Base-by-base conservation (phyloP, 1,284 basidiomycete genomes). In the Acaromyces ingoldii region DNA sequence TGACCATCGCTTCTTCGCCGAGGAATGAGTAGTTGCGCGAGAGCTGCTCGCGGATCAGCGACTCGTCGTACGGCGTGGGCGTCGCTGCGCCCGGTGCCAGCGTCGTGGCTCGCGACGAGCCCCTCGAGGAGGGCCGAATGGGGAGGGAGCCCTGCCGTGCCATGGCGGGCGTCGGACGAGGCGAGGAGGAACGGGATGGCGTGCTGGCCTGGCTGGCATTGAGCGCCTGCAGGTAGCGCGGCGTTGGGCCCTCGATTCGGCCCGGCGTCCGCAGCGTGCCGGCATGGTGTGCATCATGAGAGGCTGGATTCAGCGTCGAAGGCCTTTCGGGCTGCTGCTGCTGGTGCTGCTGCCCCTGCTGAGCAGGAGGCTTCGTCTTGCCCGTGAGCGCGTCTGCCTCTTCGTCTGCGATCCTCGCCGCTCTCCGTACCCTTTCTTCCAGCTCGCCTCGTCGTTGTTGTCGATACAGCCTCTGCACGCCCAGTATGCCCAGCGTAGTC, bases 21-120 rank as follows among this genome's bases (percentile, higher is more conserved):
- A 98, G 86, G 78, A 98, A 96, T 19, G 87, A 85, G 74, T 95
- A 96, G 77, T 97, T 96, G 40, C 95, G 80, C 5, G 91, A 87
- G 33, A 98, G 82, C 77, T 96, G 86, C 70, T 76, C 77, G 33
- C 69, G 62, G 29, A 78, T 69, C 21, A 78, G 69, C 13, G 65
- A 62, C 51, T 78, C 76, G 46, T 76, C 74, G 52, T 65, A 67
- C 22, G 58, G 49, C 17, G 52, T 52, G 0, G 52, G 55, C 39
- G 51, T 38, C 6, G 37, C 5, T 31, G 38, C 49, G 13, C 22
- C 9, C 19, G 31, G 9, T 36, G 15, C 30, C 3, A 17, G 4
- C 21, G 21, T 48, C 19, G 22, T 17, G 3, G 11, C 5, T 5
- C 5, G 6, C 2, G 46, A 33, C 22, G 31, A 48, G 26, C 48